Evolutionary conservation across 495 filamentous ascomycete genomes (phyloP), one percentile per base, ranked within the genome.

Genomic region (Lasiosphaeris hirsuta): DNA sequence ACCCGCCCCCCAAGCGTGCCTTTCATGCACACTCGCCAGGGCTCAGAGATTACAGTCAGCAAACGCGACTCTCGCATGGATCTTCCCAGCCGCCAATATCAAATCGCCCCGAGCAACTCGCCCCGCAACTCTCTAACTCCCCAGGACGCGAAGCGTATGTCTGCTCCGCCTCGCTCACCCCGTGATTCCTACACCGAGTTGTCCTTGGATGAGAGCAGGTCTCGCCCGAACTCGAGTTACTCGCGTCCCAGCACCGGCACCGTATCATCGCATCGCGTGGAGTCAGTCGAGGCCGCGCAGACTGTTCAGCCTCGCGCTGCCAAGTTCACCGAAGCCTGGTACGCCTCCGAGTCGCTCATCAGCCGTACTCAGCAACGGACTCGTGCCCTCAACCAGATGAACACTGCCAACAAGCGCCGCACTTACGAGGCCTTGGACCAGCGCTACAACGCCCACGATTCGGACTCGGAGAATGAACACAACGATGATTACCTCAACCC

Each of bases 21-120:
- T 7, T 95, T 95, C 72, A 80, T 86, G 76, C 84, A 91, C 64
- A 90, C 87, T 1, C 78, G 90, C 40, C 74, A 70, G 10, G 73
- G 81, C 23, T 89, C 86, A 1, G 78, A 79, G 2, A 71, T 72
- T 7, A 78, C 80, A 8, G 73, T 73, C 52, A 65, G 68, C 66
- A 73, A 57, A 64, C 74, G 75, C 17, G 76, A 80, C 61, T 78
- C 81, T 13, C 76, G 78, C 30, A 46, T 71, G 19, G 74, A 82
- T 42, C 68, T 84, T 0, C 80, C 82, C 9, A 73, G 69, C 58
- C 66, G 76, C 9, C 75, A 79, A 59, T 81, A 84, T 61, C 74
- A 81, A 53, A 54, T 77, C 54, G 65, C 72, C 6, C 69, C 72
- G 1, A 51, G 60, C 41, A 76, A 73, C 59, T 76, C 75, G n/a